phyloP scores from a whole-genome alignment of 805 yeast genomes.

The Wickerhamomyces strasburgensis region DNA sequence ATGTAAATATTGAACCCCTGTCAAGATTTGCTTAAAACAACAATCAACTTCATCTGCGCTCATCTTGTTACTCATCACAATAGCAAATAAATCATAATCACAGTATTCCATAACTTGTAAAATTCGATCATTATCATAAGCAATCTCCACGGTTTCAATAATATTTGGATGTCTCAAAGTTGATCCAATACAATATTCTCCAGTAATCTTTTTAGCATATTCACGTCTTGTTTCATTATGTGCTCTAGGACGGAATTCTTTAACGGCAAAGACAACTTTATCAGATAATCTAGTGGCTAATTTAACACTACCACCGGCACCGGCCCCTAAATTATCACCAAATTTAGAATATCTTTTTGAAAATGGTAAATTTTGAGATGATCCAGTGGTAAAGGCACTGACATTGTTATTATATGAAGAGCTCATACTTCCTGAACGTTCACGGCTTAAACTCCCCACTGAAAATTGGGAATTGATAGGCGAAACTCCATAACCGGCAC shows the following conservation, averaged over 20 bases:
- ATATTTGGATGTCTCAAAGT: constrained; percentile 86
- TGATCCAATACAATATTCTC: constrained; percentile 91
- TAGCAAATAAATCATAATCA: constrained; percentile 87
- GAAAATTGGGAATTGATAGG: constrained; percentile 14
- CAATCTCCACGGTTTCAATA: constrained; percentile 85
- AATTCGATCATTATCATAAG: constrained; percentile 81
- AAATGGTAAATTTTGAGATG: constrained; percentile 46
- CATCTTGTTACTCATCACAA: constrained; percentile 93
- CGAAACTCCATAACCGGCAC: constrained; percentile 16
- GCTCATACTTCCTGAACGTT: constrained; percentile 25
- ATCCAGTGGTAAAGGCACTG: constrained; percentile 29
- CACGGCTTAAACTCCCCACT: constrained; percentile 15
- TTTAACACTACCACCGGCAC: constrained; percentile 91
- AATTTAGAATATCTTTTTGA: constrained; percentile 74
- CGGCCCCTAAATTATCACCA: constrained; percentile 87
- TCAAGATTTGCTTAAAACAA: constrained; percentile 81
- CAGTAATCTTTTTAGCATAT: constrained; percentile 86
- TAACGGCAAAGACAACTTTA: constrained; percentile 77
- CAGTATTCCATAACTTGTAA: constrained; percentile 94
- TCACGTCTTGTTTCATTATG: constrained; percentile 74
- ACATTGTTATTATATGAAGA: constrained; percentile 34
- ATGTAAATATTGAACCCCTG: constrained; percentile 79
- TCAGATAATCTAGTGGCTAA: constrained; percentile 66
- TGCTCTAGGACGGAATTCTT: constrained; percentile 79
- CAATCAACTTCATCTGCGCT: constrained; percentile 72